phyloP scores from a whole-genome alignment of 2,329 filamentous ascomycete genomes.

The Hymenoscyphus repandus region DNA sequence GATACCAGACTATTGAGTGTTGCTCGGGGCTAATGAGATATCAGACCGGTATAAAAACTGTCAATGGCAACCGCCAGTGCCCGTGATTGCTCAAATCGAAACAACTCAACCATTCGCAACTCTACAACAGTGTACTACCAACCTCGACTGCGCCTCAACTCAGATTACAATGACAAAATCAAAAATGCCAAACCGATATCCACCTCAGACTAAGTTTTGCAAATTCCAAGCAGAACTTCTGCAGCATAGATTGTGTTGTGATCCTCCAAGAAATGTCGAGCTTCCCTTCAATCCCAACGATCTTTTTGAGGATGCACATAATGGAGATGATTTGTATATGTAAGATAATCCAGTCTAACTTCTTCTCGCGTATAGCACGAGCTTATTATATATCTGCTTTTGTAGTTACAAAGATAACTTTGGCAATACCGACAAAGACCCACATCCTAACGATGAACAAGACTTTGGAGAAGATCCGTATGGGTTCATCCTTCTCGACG shows the following conservation, averaged over 20 bases:
- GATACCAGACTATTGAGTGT: no score
- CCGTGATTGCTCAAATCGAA: not conserved
- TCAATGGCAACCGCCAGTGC: not conserved
- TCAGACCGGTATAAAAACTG: not conserved
- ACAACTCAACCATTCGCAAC: not conserved
- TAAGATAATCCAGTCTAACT: no score
- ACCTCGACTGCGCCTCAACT: not conserved
- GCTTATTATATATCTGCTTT: no score
- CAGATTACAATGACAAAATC: not conserved
- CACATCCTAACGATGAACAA: not conserved
- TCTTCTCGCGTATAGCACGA: no score
- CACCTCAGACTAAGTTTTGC: not conserved
- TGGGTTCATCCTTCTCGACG: slow-evolving; percentile 4
- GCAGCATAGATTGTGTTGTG: not conserved
- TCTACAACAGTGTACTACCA: not conserved
- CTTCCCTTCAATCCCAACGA: not conserved
- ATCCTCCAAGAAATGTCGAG: not conserved
- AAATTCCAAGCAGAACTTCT: not conserved
- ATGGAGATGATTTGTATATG: not conserved
- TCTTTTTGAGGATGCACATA: not conserved
- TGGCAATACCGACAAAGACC: slow-evolving; percentile 1
- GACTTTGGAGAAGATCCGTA: slow-evolving; percentile 1
- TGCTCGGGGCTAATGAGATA: not conserved
- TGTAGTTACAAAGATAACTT: slow-evolving; percentile 2
- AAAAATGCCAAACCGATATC: not conserved